phyloP scores from a whole-genome alignment of 805 yeast genomes.

The Wickerhamiella brachini region DNA sequence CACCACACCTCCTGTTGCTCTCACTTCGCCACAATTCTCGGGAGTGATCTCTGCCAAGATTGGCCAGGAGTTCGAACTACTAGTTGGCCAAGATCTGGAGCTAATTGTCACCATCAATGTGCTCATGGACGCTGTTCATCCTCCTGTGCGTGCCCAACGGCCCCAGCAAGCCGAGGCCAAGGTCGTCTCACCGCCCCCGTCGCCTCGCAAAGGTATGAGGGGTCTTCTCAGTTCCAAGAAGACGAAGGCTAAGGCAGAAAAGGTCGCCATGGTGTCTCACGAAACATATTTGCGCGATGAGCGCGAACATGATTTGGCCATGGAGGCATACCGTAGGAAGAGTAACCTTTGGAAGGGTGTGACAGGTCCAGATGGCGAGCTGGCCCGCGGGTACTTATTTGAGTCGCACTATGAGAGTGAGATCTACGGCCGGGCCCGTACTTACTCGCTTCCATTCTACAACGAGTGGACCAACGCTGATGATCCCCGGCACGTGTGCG shows the following conservation, averaged over 20 bases:
- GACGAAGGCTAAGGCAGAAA: slow-evolving; percentile 3
- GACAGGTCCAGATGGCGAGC: slow-evolving; percentile 79
- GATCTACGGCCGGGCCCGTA: slow-evolving; percentile 39
- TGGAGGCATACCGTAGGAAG: slow-evolving; percentile 12
- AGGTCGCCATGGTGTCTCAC: not conserved
- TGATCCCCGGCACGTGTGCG: slow-evolving; percentile 49
- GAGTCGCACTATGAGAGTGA: slow-evolving; percentile 44
- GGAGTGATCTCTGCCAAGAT: slow-evolving; percentile 11
- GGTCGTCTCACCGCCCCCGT: slow-evolving; percentile 1
- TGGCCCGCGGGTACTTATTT: slow-evolving; percentile 61
- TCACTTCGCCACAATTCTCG: slow-evolving; percentile 12
- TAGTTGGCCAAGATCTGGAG: slow-evolving; percentile 47
- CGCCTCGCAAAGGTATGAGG: slow-evolving; percentile 11
- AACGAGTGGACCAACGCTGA: slow-evolving; percentile 65
- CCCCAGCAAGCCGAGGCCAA: not conserved
- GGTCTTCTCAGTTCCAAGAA: slow-evolving; percentile 19
- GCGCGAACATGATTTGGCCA: slow-evolving; percentile 10
- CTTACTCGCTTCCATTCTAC: slow-evolving; percentile 46
- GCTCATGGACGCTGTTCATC: slow-evolving; percentile 34
- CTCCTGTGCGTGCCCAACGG: slow-evolving; percentile 9
- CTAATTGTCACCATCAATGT: slow-evolving; percentile 56
- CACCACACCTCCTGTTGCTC: slow-evolving; percentile 14
- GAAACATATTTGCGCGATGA: slow-evolving; percentile 2
- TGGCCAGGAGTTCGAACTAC: slow-evolving; percentile 63
- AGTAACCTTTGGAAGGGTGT: slow-evolving; percentile 38